Evolutionary conservation across 495 filamentous ascomycete species (phyloP).

Genomic region (Lepidopterella palustris): DNA sequence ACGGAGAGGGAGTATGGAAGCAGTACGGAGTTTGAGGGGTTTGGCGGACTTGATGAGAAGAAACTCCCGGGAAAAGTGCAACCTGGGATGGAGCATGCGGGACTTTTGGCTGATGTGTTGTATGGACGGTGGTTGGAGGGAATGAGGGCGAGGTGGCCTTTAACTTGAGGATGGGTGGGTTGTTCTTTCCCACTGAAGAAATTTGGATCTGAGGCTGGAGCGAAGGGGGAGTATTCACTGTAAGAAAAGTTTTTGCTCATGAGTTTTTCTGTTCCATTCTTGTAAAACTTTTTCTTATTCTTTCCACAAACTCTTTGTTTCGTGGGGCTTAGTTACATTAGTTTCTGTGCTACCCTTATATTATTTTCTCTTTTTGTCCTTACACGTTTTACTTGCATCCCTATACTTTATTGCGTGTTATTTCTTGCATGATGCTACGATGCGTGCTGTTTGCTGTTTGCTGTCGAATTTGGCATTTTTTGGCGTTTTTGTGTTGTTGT

Average conservation of each 20-base stretch:
- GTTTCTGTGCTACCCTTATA: neutral
- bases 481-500: too few species aligned
- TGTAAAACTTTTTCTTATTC: neutral
- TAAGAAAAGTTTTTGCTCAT: neutral
- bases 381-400: too few species aligned
- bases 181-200: too few species aligned
- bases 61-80: constrained; percentile 41
- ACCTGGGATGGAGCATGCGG: constrained; percentile 84
- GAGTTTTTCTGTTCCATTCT: neutral
- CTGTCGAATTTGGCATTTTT: too few species aligned
- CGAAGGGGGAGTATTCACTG: neutral
- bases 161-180: neutral
- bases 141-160: constrained; percentile 66
- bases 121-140: constrained; percentile 87
- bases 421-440: too few species aligned
- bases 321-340: neutral
- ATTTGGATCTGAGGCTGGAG: neutral
- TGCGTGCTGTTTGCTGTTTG: too few species aligned
- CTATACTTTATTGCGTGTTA: too few species aligned
- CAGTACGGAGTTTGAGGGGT: too few species aligned
- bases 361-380: neutral
- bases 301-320: neutral
- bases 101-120: constrained; percentile 80
- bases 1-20: too few species aligned
- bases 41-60: constrained; percentile 39